Evolutionary conservation across 2,329 filamentous ascomycete species (phyloP).

Genomic region (Exophiala sideris): DNA sequence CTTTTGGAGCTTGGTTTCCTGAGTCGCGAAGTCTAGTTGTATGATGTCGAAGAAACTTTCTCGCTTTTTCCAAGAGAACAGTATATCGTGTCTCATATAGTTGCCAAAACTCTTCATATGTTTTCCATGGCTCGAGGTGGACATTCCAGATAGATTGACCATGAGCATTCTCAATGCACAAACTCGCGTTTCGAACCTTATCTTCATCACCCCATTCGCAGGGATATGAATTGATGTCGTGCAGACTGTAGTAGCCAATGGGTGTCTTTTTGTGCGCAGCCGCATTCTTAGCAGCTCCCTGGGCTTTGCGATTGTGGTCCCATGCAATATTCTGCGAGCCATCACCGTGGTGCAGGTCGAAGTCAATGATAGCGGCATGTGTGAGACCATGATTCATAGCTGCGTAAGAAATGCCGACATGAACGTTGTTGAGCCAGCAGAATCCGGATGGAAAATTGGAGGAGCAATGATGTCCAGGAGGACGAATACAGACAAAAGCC

Average conservation of each 20-base stretch:
- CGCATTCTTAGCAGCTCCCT: constrained; percentile 64
- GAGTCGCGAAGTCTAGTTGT: constrained; percentile 61
- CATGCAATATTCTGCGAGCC: constrained; percentile 94
- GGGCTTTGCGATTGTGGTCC: constrained; percentile 75
- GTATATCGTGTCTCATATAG: constrained; percentile 78
- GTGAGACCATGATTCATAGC: constrained; percentile 80
- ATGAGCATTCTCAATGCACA: constrained; percentile 92
- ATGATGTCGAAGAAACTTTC: constrained; percentile 70
- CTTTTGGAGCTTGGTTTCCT: constrained; percentile 64
- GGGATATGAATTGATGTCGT: constrained; percentile 98
- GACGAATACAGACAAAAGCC: constrained; percentile 88
- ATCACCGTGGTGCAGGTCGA: constrained; percentile 88
- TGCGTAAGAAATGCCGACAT: constrained; percentile 91
- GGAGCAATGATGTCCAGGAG: constrained; percentile 94
- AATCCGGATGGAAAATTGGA: constrained; percentile 87
- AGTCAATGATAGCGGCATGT: constrained; percentile 89
- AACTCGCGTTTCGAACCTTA: constrained; percentile 88
- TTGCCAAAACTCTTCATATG: constrained; percentile 78
- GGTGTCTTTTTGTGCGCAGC: constrained; percentile 75
- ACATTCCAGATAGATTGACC: constrained; percentile 95
- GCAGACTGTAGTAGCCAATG: constrained; percentile 93
- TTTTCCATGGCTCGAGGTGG: constrained; percentile 84
- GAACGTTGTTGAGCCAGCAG: constrained; percentile 98
- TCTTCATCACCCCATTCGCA: constrained; percentile 92
- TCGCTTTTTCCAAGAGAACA: constrained; percentile 74